These are phyloP conservation scores for Colletotrichum incanum DNA, from an alignment of 2,329 filamentous ascomycete genomes.

Conservation along the genomic window DNA sequence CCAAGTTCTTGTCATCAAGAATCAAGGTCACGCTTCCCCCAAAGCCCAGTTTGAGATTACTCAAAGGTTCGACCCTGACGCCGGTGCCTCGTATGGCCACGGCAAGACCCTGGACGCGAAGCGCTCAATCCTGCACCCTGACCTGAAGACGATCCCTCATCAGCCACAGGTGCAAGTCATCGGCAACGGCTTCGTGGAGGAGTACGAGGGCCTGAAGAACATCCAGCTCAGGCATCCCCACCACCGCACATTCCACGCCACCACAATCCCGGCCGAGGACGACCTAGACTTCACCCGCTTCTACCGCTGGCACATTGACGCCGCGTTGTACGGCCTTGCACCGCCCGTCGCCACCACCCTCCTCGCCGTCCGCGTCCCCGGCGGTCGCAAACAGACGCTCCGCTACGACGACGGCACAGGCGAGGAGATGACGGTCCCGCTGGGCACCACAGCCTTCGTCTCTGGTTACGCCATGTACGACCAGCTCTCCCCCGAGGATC, in stretches of 20 bases:
- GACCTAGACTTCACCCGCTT: slow-evolving; percentile 70
- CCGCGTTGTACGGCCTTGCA: slow-evolving; percentile 82
- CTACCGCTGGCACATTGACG: slow-evolving; percentile 87
- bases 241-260: slow-evolving; percentile 82
- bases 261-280: slow-evolving; percentile 69
- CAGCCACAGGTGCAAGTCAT: slow-evolving; percentile 85
- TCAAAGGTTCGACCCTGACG: slow-evolving; percentile 78
- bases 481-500: slow-evolving; percentile 74
- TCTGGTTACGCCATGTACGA: slow-evolving; percentile 81
- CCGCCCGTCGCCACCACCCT: slow-evolving; percentile 82
- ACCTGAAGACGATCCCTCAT: slow-evolving; percentile 85
- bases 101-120: slow-evolving; percentile 80
- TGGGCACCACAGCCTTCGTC: slow-evolving; percentile 84
- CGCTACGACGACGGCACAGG: slow-evolving; percentile 81
- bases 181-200: slow-evolving; percentile 79
- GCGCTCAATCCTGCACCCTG: slow-evolving; percentile 80
- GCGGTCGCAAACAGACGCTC: slow-evolving; percentile 75
- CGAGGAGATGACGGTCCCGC: slow-evolving; percentile 77
- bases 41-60: slow-evolving; percentile 83
- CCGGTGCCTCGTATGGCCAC: slow-evolving; percentile 78
- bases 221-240: slow-evolving; percentile 82
- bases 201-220: slow-evolving; percentile 80
- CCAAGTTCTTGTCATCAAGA: slow-evolving; percentile 80
- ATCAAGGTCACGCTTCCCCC: slow-evolving; percentile 75
- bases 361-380: slow-evolving; percentile 81